Conservation (phyloP, 306 rosid species). For the Albizia julibrissin region DNA sequence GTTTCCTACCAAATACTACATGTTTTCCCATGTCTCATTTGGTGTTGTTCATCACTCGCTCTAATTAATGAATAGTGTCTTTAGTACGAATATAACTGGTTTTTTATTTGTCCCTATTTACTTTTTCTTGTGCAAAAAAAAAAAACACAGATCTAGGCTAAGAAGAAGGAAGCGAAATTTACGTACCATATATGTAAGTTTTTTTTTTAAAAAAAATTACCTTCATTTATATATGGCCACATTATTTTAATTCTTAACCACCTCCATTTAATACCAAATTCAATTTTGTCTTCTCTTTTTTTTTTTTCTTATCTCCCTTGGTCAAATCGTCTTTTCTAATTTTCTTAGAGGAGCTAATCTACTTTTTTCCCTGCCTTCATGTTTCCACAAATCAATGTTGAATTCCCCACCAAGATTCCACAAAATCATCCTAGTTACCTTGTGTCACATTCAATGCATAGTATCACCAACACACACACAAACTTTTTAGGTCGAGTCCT, state of each 20-base stretch:
- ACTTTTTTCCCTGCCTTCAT: neutral
- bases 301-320: neutral
- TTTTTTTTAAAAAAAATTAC: too few relatives aligned
- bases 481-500: too few relatives aligned
- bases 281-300: neutral
- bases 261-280: neutral
- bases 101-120: too few relatives aligned
- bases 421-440: neutral
- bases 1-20: neutral
- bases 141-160: too few relatives aligned
- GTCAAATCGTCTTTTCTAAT: neutral
- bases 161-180: too few relatives aligned
- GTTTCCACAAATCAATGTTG: neutral
- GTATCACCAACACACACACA: neutral
- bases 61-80: neutral
- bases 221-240: too few relatives aligned
- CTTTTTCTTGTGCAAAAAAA: too few relatives aligned
- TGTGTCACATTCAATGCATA: neutral
- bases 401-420: neutral
- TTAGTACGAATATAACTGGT: neutral
- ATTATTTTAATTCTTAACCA: too few relatives aligned
- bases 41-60: neutral
- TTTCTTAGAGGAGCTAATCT: neutral
- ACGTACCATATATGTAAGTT: too few relatives aligned
- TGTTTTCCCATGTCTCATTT: neutral